Evolutionary conservation across 2,329 filamentous ascomycete species (phyloP), one percentile per base, ranked within the genome.

Genomic region (Talaromyces sp.): DNA sequence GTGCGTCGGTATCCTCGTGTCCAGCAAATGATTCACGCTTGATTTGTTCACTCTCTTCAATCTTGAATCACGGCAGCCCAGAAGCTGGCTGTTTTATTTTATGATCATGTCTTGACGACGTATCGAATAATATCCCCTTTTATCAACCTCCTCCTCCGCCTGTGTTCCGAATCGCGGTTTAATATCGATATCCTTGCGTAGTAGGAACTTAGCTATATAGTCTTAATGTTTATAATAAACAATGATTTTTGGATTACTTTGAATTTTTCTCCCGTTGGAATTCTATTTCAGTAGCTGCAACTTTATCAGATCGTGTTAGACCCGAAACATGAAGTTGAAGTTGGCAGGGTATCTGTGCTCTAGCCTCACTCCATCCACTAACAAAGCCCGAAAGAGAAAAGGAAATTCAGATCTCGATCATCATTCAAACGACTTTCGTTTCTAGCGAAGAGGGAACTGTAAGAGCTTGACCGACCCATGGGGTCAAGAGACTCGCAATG

Each of bases 1-100:
- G 82, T 96, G 1, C 78, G 83, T 57, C 87, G 96, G 14, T 97
- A 96, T 72, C 93, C 93, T 7, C 85, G 89, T 65, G 89, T 96
- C 4, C 90, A 95, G 78, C 81, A 89, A 69, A 88, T 89, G 27
- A 90, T 95, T 63, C 88, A 90, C 69, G 84, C 83, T n/a, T 86
- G 33, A 68, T 53, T 33, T 34, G 4, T n/a, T 57, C 42, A 47
- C 33, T 12, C 33, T 10, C n/a, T n/a, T 40, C 14, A 40, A 2
- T 40, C n/a, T 40, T 40, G 16, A 8, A 36, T 36, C 34, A 14
- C 5, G 4, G n/a, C 16, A n/a, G 14, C 36, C 23, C 36, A 40
- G 5, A 40, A 40, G 16, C 36, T 40, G 16, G 36, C 36, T 40
- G 36, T 40, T 40, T 40, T 16, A 23, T 23, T n/a, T 16, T 40